phyloP scores from a whole-genome alignment of 805 yeast species.

The Yamadazyma sp. region DNA sequence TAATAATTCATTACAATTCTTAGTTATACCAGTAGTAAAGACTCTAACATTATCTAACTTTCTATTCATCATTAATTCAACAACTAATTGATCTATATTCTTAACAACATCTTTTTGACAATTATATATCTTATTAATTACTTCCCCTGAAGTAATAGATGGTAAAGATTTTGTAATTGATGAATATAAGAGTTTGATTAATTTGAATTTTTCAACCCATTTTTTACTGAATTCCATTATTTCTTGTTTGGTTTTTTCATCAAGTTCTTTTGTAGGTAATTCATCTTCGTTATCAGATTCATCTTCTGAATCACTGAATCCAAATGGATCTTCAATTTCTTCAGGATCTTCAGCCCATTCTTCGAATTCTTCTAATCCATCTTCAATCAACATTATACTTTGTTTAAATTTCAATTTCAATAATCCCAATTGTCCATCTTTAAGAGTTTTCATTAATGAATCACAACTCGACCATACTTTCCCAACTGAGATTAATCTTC shows the following conservation, averaged over 20 bases:
- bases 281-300: slow-evolving; percentile 18
- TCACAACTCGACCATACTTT: slow-evolving; percentile 70
- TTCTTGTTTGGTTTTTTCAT: slow-evolving; percentile 22
- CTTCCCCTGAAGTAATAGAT: slow-evolving; percentile 34
- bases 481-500: slow-evolving; percentile 16
- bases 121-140: slow-evolving; percentile 46
- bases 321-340: slow-evolving; percentile 48
- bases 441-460: slow-evolving; percentile 35
- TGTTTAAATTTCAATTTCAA: slow-evolving; percentile 46
- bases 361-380: slow-evolving; percentile 60
- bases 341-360: slow-evolving; percentile 69
- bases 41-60: slow-evolving; percentile 33
- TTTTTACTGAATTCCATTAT: slow-evolving; percentile 39
- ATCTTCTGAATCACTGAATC: slow-evolving; percentile 46
- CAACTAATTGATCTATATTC: slow-evolving; percentile 56
- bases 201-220: slow-evolving; percentile 53
- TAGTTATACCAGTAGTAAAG: slow-evolving; percentile 21
- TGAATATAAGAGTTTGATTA: slow-evolving; percentile 56
- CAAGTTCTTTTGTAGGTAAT: slow-evolving; percentile 14
- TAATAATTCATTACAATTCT: slow-evolving; percentile 28
- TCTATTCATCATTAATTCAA: slow-evolving; percentile 50
- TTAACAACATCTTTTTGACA: slow-evolving; percentile 43
- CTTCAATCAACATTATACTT: slow-evolving; percentile 48
- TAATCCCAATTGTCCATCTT: slow-evolving; percentile 52
- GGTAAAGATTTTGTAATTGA: slow-evolving; percentile 61